Evolutionary conservation across 208 protist species (phyloP).

Genomic region (Crithidia sp.): DNA sequence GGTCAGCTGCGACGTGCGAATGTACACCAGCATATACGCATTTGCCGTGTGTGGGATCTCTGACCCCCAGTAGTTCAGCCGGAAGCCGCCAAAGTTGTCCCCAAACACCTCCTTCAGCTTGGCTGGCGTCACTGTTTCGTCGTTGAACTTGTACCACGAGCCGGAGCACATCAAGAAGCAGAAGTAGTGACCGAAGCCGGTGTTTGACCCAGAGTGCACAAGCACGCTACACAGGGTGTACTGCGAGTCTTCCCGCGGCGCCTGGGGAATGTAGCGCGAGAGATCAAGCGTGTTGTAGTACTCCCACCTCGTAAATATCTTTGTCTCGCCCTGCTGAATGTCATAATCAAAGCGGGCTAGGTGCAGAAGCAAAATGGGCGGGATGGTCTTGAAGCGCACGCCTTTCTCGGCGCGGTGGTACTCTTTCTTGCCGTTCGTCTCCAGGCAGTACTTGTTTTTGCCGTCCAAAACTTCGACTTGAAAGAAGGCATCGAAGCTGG

Average conservation of each 20-base stretch:
- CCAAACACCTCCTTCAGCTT: constrained; percentile 87
- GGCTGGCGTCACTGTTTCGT: constrained; percentile 82
- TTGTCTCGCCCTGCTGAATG: constrained; percentile 76
- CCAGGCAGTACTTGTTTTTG: constrained; percentile 93
- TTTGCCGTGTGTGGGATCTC: constrained; percentile 79
- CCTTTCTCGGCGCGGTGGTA: constrained; percentile 91
- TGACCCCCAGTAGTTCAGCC: constrained; percentile 87
- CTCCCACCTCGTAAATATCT: constrained; percentile 88
- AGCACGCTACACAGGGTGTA: constrained; percentile 90
- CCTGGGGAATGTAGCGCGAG: constrained; percentile 82
- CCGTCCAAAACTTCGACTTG: constrained; percentile 92
- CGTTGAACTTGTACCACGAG: constrained; percentile 93
- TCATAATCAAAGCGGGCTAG: constrained; percentile 93
- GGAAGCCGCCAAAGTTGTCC: constrained; percentile 86
- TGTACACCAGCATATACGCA: constrained; percentile 93
- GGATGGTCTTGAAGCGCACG: constrained; percentile 75
- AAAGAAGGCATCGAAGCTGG: constrained; percentile 87
- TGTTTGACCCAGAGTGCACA: constrained; percentile 89
- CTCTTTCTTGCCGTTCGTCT: constrained; percentile 73
- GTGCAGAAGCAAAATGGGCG: constrained; percentile 90
- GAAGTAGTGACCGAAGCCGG: constrained; percentile 91
- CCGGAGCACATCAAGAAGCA: constrained; percentile 78
- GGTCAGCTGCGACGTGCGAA: constrained; percentile 73
- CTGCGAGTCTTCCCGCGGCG: constrained; percentile 60
- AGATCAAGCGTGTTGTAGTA: constrained; percentile 88